These are phyloP conservation scores for Lactarius hatsudake DNA, from an alignment of 768 basidiomycete genomes.

Conservation along the genomic window DNA sequence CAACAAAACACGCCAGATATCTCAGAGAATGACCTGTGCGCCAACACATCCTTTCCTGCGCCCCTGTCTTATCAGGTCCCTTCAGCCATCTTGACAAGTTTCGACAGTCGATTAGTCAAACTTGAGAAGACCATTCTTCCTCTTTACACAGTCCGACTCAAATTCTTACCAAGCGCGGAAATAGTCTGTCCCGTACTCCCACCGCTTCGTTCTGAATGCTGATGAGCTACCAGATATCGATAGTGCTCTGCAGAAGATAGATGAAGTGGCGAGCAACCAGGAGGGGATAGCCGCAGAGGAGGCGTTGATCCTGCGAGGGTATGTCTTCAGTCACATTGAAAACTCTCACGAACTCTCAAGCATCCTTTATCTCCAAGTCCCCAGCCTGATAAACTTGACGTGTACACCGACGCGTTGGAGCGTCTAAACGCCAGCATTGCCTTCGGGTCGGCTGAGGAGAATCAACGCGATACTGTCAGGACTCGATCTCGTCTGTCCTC, in stretches of 20 bases:
- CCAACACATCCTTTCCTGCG: constrained; percentile 1
- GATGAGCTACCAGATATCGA: constrained; percentile 62
- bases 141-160: constrained; percentile 77
- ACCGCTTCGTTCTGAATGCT: neutral
- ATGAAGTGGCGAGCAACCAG: constrained; percentile 71
- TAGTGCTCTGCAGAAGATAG: constrained; percentile 70
- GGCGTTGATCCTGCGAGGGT: constrained; percentile 77
- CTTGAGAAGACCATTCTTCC: constrained; percentile 85
- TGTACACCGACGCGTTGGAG: constrained; percentile 71
- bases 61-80: constrained; percentile 32
- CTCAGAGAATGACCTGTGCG: constrained; percentile 83
- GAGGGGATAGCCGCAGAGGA: constrained; percentile 78
- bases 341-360: neutral
- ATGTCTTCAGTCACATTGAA: constrained; percentile 26
- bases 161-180: constrained; percentile 64
- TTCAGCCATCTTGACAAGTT: constrained; percentile 77
- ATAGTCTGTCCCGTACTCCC: constrained; percentile 49
- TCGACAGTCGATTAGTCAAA: constrained; percentile 77
- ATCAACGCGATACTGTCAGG: constrained; percentile 49
- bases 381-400: constrained; percentile 59
- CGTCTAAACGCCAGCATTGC: constrained; percentile 77
- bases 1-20: constrained; percentile 81
- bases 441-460: constrained; percentile 62
- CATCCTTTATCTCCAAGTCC: constrained; percentile 46
- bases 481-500: neutral